Conservation (phyloP, 2,329 filamentous ascomycete species). For the Elsinoe ampelina region DNA sequence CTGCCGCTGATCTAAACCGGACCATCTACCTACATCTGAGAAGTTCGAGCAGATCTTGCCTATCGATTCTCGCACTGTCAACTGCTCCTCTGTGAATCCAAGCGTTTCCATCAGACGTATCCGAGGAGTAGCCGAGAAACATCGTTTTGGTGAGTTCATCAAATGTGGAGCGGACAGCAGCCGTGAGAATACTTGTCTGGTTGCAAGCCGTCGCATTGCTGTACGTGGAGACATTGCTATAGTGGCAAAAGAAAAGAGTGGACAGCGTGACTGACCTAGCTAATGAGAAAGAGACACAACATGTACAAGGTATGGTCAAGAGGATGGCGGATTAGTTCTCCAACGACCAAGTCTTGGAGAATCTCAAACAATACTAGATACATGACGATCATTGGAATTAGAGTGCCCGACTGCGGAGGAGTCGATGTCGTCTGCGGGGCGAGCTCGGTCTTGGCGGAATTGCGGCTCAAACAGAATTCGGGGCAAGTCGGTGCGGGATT, state of each 20-base stretch:
- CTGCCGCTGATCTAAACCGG: not conserved
- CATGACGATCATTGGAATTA: not conserved
- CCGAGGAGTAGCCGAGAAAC: conserved; percentile 10
- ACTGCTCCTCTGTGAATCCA: conserved; percentile 34
- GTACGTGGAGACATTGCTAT: not conserved
- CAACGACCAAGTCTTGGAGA: not conserved
- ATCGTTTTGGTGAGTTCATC: not conserved
- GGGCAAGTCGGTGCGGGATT: conserved; percentile 1
- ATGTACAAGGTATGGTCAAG: too few species aligned
- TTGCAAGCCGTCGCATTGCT: not conserved
- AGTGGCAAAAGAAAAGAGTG: not conserved
- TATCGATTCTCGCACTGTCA: conserved; percentile 36
- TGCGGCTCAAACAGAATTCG: not conserved
- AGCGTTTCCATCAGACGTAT: conserved; percentile 19
- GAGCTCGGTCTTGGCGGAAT: not conserved
- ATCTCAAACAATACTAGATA: not conserved
- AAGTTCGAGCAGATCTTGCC: conserved; percentile 36
- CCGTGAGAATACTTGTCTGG: not conserved
- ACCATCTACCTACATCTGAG: conserved; percentile 23
- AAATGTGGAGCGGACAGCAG: not conserved
- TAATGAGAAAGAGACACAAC: not conserved
- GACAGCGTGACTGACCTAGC: too few species aligned
- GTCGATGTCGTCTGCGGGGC: not conserved
- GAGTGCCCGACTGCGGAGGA: not conserved
- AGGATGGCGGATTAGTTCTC: not conserved